A percentile compares a stretch with the other conserved stretches of the same genome.
Conservation (phyloP, 805 yeast species). For the Metschnikowia gruessii region DNA sequence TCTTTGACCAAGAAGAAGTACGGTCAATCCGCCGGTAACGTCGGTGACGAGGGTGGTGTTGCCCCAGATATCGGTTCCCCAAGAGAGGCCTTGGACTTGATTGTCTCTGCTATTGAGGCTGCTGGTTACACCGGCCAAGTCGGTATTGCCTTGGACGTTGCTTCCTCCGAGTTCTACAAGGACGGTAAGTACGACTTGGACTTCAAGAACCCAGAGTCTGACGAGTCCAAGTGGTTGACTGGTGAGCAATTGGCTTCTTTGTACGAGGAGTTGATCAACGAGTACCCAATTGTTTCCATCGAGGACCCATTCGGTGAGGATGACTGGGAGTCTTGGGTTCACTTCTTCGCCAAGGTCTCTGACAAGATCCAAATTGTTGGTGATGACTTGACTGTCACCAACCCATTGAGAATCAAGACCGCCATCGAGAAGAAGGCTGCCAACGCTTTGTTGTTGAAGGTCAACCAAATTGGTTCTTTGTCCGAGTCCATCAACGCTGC, state of each 20-base stretch:
- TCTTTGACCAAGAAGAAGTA: constrained; percentile 87
- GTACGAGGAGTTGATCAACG: constrained; percentile 74
- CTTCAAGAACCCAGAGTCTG: constrained; percentile 96
- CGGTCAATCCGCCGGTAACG: constrained; percentile 99
- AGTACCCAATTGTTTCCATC: constrained; percentile 96
- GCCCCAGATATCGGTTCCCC: constrained; percentile 97
- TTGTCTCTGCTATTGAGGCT: constrained; percentile 79
- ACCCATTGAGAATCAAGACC: constrained; percentile 89
- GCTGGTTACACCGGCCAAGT: constrained; percentile 97
- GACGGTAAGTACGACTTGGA: constrained; percentile 97
- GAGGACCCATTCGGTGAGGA: constrained; percentile 99
- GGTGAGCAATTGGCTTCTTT: constrained; percentile 84
- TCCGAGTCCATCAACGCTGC: constrained; percentile 98
- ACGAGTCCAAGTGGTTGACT: constrained; percentile 84
- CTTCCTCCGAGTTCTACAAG: constrained; percentile 96
- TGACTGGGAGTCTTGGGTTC: constrained; percentile 98
- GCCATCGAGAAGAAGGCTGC: constrained; percentile 97
- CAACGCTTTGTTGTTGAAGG: constrained; percentile 92
- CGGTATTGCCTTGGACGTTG: constrained; percentile 91
- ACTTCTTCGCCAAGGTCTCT: constrained; percentile 68
- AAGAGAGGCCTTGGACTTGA: constrained; percentile 95
- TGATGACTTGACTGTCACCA: constrained; percentile 98
- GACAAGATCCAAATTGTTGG: constrained; percentile 86
- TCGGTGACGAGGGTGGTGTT: constrained; percentile 99
- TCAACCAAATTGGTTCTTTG: constrained; percentile 97